Evolutionary conservation across 1,139 yeast genomes (phyloP).

Genomic region (Yamadazyma sp.): DNA sequence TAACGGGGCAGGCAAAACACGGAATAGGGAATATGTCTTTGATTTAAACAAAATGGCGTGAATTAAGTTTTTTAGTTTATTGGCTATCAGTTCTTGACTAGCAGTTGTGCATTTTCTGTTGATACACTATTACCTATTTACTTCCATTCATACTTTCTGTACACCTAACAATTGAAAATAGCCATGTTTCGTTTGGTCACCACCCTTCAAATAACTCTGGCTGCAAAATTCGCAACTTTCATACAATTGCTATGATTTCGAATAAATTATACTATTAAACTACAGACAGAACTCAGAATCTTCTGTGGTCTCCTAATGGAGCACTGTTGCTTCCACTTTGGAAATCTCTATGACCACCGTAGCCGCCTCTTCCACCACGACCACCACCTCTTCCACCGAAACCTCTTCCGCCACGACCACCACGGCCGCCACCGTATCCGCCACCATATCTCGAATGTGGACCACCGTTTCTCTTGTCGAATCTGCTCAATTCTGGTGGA

Average conservation of each 20-base stretch:
- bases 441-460: conserved; percentile 60
- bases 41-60: too few relatives aligned
- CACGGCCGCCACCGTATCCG: conserved; percentile 55
- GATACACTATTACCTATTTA: too few relatives aligned
- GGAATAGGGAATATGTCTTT: too few relatives aligned
- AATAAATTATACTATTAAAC: neutral
- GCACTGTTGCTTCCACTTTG: conserved; percentile 31
- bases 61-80: too few relatives aligned
- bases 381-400: conserved; percentile 28
- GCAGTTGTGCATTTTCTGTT: too few relatives aligned
- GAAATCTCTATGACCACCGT: conserved; percentile 18
- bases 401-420: conserved; percentile 35
- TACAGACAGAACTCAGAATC: conserved; percentile 20
- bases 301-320: conserved; percentile 31
- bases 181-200: too few relatives aligned
- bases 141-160: too few relatives aligned
- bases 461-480: conserved; percentile 55
- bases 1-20: too few relatives aligned
- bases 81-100: too few relatives aligned
- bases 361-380: conserved; percentile 23
- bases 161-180: too few relatives aligned
- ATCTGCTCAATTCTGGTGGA: conserved; percentile 61
- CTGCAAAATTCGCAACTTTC: neutral
- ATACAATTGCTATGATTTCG: neutral
- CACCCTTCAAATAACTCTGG: neutral